Percentiles rank a stretch among this genome's conserved stretches.
Conservation (phyloP, 2,329 filamentous ascomycete genomes). For the Nakataea oryzae region DNA sequence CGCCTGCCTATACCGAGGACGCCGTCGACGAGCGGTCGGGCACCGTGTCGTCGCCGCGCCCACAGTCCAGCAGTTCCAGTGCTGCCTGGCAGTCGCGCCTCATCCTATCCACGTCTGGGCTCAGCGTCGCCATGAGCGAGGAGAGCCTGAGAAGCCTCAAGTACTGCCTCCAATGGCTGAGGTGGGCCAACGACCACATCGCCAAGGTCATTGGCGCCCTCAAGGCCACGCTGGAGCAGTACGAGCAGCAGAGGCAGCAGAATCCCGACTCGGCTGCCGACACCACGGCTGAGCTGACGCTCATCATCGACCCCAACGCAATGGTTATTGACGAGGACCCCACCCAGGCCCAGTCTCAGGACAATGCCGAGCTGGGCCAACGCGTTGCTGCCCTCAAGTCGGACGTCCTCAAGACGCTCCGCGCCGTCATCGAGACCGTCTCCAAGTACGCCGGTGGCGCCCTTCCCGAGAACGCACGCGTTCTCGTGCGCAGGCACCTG, state of each 20-base stretch:
- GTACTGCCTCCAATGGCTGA: constrained; percentile 72
- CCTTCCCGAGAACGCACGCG: constrained; percentile 76
- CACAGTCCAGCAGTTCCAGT: constrained; percentile 1
- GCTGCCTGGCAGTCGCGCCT: constrained; percentile 67
- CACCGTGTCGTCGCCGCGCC: constrained; percentile 5
- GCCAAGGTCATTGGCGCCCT: constrained; percentile 64
- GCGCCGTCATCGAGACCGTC: constrained; percentile 73
- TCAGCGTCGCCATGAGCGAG: constrained; percentile 85
- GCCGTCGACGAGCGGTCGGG: constrained; percentile 19
- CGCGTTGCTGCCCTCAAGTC: constrained; percentile 57
- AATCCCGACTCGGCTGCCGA: not conserved
- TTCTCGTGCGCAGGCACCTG: constrained; percentile 74
- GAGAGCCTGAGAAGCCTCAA: constrained; percentile 76
- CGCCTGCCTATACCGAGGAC: constrained; percentile 63
- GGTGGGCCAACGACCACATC: constrained; percentile 74
- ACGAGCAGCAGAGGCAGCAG: constrained; percentile 40
- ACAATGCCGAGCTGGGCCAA: constrained; percentile 40
- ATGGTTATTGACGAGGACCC: constrained; percentile 6
- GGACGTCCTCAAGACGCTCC: constrained; percentile 69
- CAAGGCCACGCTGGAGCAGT: constrained; percentile 68
- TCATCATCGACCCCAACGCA: constrained; percentile 2
- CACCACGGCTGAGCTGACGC: constrained; percentile 9
- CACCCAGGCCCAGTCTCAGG: constrained; percentile 19
- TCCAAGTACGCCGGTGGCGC: constrained; percentile 87
- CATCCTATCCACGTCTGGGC: constrained; percentile 80